Conservation (phyloP, 129 eudicot genomes). For the Scalesia atractyloides region DNA sequence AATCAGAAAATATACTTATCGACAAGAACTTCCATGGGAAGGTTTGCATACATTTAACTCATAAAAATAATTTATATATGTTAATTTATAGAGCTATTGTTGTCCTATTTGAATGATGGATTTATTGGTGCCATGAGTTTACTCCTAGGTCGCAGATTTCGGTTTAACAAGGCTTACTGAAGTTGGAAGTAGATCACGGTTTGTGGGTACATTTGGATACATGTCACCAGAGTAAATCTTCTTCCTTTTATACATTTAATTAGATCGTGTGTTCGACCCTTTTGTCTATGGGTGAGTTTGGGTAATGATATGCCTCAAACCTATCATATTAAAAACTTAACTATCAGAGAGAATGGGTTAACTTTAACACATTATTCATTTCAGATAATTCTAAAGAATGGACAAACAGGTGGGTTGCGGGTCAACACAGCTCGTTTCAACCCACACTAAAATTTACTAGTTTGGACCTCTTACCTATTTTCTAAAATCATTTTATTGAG, state of each 20-base stretch:
- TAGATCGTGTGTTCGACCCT: no score
- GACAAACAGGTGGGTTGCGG: not conserved
- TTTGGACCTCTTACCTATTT: not conserved
- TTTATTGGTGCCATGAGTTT: conserved; percentile 1
- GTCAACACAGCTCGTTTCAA: not conserved
- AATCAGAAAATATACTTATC: conserved; percentile 77
- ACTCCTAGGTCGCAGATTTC: conserved; percentile 86
- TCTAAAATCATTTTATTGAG: not conserved
- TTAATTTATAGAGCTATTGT: not conserved
- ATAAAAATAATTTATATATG: not conserved
- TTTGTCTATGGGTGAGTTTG: not conserved
- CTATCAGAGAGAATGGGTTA: no score
- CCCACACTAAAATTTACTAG: not conserved
- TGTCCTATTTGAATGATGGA: conserved; percentile 1
- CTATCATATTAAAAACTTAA: no score
- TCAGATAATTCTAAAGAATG: not conserved
- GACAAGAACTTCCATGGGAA: conserved; percentile 69
- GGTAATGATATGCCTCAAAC: not conserved
- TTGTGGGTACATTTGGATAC: conserved; percentile 96
- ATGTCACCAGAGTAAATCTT: conserved; percentile 96
- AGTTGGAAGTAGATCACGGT: conserved; percentile 70
- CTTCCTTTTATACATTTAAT: conserved; percentile 11
- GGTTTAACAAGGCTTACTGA: conserved; percentile 86
- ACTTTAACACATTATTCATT: not conserved
- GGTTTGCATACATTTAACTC: conserved; percentile 38